Base-by-base conservation (phyloP, 2,329 filamentous ascomycete species). In the Clarireedia sp. region DNA sequence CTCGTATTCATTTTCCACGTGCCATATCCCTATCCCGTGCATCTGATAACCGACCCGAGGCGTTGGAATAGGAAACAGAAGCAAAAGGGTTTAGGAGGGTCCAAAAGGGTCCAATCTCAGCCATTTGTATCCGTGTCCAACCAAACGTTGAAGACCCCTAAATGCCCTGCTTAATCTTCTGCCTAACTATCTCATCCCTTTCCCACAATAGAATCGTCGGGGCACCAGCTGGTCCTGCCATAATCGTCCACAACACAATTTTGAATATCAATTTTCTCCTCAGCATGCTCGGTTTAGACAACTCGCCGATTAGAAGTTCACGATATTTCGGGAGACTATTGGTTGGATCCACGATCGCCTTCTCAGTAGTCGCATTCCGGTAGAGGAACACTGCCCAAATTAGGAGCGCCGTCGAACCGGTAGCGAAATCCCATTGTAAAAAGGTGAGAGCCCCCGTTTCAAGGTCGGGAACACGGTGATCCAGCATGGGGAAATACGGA, bases 341-440 rank as follows among this genome's bases (percentile, higher is more conserved):
- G 14, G 51, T 59, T 5, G 59, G 58, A 53, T 55, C 60, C 23
- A 59, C 56, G 12, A 63, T 50, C 3, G 44, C 5, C 36, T 59
- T 63, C 17, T 64, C 62, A 0, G 47, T 60, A 5, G 57, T 57
- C 9, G 68, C 64, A 33, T 59, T 67, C 17, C 64, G 24, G 47
- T 67, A 70, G 17, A 78, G 53, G 3, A 68, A 65, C 3, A 72
- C 51, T 3, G 72, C 71, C 77, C 77, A 80, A 5, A 76, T 36
- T 19, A 78, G 51, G 19, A 76, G 64, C 1, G 73, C 71, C 0
- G 62, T 56, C 0, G 72, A 71, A 1, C 74, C 75, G 33, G 75
- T 69, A 45, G 75, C 63, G 10, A 76, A 66, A 60, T 80, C 77
- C 72, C 75, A 79, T 37, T 76, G 71, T 29, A 80, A 59, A 58